Evolutionary conservation across 306 rosid genomes (phyloP), one percentile per base, ranked within the genome.

Genomic region (Malus sylvestris): DNA sequence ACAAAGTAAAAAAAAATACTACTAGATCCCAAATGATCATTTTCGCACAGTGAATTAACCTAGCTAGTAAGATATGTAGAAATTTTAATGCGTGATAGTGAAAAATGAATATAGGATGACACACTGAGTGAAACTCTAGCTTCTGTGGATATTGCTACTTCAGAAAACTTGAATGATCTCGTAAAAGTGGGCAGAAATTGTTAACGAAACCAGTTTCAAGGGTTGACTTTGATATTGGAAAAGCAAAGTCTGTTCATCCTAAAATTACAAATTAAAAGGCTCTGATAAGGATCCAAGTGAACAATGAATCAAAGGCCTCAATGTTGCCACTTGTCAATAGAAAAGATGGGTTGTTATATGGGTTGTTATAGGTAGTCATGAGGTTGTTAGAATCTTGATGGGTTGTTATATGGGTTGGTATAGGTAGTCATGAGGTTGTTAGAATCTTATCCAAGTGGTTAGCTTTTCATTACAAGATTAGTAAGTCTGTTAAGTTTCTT

Each of bases 101-200:
- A 1, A 2, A 51, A 20, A 22, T 30, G 10, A 29, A 58, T 33
- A 0, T 1, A 81, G 85, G 83, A 82, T 53, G 83, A 82, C 64
- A 58, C 68, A 18, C 15, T 78, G 45, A 40, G 67, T 12, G 75
- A 51, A 38, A 13, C 7, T 9, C 5, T 78, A 8, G 23, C 67
- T 22, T 80, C 79, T 30, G 74, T 73, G 32, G 79, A 80, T 49
- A 51, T 80, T 23, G 75, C 83, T 46, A 74, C 79, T 0, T 5
- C 74, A 29, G 79, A 78, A 38, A 82, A 82, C 75, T 29, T 82
- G 53, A 68, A 68, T 18, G 67, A 70, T 19, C 83, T 83, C 46
- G 83, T 70, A 53, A 64, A 79, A 40, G 68, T 66, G 86, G 86
- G 10, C 75, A 83, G 72, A 49, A 49, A 15, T 33, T 83, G 70